phyloP scores from a whole-genome alignment of 73 alveolate genomes.

The Blepharisma japonicum region DNA sequence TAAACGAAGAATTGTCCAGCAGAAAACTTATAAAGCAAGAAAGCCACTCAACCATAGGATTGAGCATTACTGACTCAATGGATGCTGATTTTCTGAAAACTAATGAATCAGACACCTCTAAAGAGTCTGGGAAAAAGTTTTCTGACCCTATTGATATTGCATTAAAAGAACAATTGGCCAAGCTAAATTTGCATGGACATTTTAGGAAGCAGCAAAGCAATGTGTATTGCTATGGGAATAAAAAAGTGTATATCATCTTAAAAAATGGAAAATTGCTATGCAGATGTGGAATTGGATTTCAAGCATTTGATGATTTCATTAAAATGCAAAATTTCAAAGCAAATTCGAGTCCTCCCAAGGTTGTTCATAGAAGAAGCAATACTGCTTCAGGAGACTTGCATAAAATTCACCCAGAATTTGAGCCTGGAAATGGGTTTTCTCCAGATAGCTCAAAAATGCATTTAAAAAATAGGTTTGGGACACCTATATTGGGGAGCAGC shows the following conservation, averaged over 20 bases:
- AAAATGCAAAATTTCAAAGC: not conserved
- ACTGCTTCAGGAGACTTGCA: not conserved
- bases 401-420: too few species aligned
- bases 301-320: not conserved
- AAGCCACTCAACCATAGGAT: too few species aligned
- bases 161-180: not conserved
- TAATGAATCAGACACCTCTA: too few species aligned
- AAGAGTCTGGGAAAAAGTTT: too few species aligned
- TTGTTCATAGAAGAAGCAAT: not conserved
- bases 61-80: too few species aligned
- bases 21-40: too few species aligned
- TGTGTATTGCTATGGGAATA: constrained; percentile 3
- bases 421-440: too few species aligned
- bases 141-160: not conserved
- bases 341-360: not conserved
- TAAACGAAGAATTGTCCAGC: too few species aligned
- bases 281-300: not conserved
- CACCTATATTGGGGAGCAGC: too few species aligned
- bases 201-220: not conserved
- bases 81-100: too few species aligned
- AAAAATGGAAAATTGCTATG: not conserved
- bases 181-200: not conserved
- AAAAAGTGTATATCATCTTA: not conserved
- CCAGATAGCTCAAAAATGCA: too few species aligned
- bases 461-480: too few species aligned